These are phyloP conservation scores for Clitopilus hobsonii DNA, from an alignment of 768 basidiomycete genomes.

Conservation along the genomic window DNA sequence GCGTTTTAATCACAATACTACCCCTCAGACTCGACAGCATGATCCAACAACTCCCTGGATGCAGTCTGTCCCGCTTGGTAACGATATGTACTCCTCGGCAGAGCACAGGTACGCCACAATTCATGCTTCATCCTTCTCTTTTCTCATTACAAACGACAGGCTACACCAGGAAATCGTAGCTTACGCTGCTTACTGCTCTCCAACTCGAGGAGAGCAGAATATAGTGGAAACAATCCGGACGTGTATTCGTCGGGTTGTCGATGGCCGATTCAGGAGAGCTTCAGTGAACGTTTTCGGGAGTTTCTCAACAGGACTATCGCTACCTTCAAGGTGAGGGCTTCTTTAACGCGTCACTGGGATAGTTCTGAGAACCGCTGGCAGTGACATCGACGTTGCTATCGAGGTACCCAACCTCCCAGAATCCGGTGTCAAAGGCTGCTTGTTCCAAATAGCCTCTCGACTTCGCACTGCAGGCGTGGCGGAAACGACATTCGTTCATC, in stretches of 20 bases:
- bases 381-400: constrained; percentile 26
- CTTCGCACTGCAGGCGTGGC: constrained; percentile 43
- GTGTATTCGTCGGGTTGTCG: constrained; percentile 40
- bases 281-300: constrained; percentile 57
- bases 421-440: constrained; percentile 26
- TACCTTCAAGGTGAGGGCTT: constrained; percentile 52
- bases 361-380: constrained; percentile 15
- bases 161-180: constrained; percentile 62
- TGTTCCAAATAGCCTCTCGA: constrained; percentile 44
- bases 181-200: constrained; percentile 48
- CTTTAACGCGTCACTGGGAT: background rate
- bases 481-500: constrained; percentile 24
- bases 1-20: background rate
- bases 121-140: no score
- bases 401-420: constrained; percentile 22
- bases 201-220: constrained; percentile 46
- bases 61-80: background rate
- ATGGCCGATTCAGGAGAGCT: constrained; percentile 37
- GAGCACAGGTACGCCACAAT: background rate
- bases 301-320: constrained; percentile 52
- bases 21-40: background rate
- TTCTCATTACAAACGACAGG: constrained; percentile 27
- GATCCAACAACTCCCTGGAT: background rate
- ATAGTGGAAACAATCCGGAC: constrained; percentile 41
- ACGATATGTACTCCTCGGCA: background rate